These are phyloP conservation scores for Hemileccinum rubropunctum DNA, from an alignment of 768 basidiomycete species.

Conservation along the genomic window DNA sequence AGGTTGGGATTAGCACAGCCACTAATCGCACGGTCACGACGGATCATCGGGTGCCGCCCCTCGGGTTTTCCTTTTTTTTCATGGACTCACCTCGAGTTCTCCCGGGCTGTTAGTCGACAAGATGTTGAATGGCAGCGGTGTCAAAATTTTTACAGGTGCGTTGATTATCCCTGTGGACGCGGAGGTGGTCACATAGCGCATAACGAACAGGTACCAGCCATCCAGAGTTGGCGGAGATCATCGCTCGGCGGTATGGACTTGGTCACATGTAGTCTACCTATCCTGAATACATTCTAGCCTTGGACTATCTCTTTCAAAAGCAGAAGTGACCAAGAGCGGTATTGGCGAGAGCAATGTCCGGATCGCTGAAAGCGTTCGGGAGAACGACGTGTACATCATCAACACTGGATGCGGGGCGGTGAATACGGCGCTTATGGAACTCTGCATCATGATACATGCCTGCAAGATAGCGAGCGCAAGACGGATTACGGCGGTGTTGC, in stretches of 20 bases:
- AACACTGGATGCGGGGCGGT: conserved; percentile 86
- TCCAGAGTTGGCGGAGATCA: conserved; percentile 90
- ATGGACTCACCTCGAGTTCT: conserved; percentile 11
- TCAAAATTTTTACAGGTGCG: conserved; percentile 59
- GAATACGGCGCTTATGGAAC: conserved; percentile 95
- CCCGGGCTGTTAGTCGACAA: conserved; percentile 17
- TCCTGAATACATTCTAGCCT: conserved; percentile 54
- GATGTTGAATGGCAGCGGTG: conserved; percentile 57
- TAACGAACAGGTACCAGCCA: conserved; percentile 78
- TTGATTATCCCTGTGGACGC: conserved; percentile 3
- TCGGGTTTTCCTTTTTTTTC: conserved; percentile 16
- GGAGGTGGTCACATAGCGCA: conserved; percentile 1
- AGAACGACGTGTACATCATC: conserved; percentile 98
- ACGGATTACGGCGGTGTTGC: conserved; percentile 97
- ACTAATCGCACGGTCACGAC: conserved; percentile 16
- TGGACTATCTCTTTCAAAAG: conserved; percentile 84
- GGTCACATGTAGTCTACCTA: conserved; percentile 12
- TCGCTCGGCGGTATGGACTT: conserved; percentile 74
- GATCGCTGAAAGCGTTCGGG: conserved; percentile 92
- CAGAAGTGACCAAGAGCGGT: conserved; percentile 83
- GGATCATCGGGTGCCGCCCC: conserved; percentile 1
- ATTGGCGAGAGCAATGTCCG: conserved; percentile 91
- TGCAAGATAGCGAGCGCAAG: conserved; percentile 99
- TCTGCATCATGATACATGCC: conserved; percentile 98
- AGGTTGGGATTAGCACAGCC: conserved; percentile 17